Evolutionary conservation across 768 basidiomycete genomes (phyloP), one percentile per base, ranked within the genome.

Genomic region (Hygrocybe punicea): DNA sequence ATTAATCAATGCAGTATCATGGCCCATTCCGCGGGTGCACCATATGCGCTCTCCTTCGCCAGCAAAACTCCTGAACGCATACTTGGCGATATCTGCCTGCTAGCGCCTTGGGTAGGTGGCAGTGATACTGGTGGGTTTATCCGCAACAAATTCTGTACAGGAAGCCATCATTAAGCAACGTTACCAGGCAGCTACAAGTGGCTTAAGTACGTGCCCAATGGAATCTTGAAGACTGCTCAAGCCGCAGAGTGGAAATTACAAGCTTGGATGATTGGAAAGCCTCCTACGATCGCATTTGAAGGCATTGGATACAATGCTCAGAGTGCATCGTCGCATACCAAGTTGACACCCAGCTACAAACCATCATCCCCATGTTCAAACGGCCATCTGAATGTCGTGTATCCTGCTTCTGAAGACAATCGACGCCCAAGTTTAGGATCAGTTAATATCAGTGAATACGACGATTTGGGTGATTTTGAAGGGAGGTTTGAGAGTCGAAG

Each of bases 161-260:
- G 6, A 1, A 34, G 8, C 29, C 36, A n/a, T 29, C 39, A 8
- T 21, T 48, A 8, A 51, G 35, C 29, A 33, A 7, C 13, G 6
- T 56, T 52, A 49, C 9, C 60, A 90, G 89, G 81, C 65, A 87
- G 91, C 14, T 98, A 97, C 75, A 94, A 89, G 67, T 98, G 94
- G 93, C 80, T 99, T 52, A 96, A 94, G 71, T 98, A 94, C 67
- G 90, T 99, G 6, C 96, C 96, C 1, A 91, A 90, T 58, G 86
- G 90, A 25, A 84, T 99, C 37, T 78, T 99, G 60, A 93, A 91
- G 76, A 94, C 94, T 0, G 96, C 94, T 1, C 94, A 96, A 70
- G 91, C 93, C 4, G 96, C 96, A 0, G 96, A 99, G 67, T 98
- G 94, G 94, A 93, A 89, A 70, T 78, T 98, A 45, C 93, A 97